Conservation (phyloP, 2,329 filamentous ascomycete genomes). For the Coniochaeta hoffmannii region DNA sequence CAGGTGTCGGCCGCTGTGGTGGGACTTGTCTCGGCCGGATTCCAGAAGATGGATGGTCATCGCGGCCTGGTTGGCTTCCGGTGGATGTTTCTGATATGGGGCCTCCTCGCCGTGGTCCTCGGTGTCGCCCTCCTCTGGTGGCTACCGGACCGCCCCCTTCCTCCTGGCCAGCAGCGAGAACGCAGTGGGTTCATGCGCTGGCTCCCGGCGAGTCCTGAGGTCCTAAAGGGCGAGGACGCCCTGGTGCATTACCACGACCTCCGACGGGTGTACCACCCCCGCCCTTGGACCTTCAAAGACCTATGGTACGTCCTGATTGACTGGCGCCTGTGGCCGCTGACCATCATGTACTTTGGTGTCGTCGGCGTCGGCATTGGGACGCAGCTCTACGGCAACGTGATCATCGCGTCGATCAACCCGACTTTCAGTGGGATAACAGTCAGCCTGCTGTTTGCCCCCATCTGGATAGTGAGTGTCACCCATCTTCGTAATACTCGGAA, state of each 20-base stretch:
- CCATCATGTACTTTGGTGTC: conserved; percentile 91
- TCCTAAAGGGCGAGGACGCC: conserved; percentile 69
- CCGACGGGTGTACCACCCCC: conserved; percentile 68
- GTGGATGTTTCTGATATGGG: conserved; percentile 91
- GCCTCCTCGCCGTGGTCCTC: conserved; percentile 64
- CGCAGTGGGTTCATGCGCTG: conserved; percentile 50
- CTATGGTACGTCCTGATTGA: conserved; percentile 66
- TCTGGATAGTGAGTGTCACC: conserved; percentile 67
- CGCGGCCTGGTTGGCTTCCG: conserved; percentile 73
- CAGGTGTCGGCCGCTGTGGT: conserved; percentile 87
- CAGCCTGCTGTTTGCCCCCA: conserved; percentile 79
- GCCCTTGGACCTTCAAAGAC: conserved; percentile 66
- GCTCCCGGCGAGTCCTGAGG: conserved; percentile 63
- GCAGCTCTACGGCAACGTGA: conserved; percentile 80
- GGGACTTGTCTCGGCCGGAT: conserved; percentile 81
- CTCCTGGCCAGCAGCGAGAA: conserved; percentile 56
- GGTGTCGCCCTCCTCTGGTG: conserved; percentile 77
- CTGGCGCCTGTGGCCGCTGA: conserved; percentile 82
- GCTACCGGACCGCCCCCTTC: conserved; percentile 75
- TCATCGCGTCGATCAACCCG: conserved; percentile 73
- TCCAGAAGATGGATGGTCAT: conserved; percentile 81
- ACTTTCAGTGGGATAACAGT: conserved; percentile 65
- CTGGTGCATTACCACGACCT: conserved; percentile 77
- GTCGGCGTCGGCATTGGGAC: conserved; percentile 89
- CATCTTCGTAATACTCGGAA: neutral